These are phyloP conservation scores for Hypoxylon subgilvum DNA, from an alignment of 495 filamentous ascomycete genomes.

Conservation along the genomic window DNA sequence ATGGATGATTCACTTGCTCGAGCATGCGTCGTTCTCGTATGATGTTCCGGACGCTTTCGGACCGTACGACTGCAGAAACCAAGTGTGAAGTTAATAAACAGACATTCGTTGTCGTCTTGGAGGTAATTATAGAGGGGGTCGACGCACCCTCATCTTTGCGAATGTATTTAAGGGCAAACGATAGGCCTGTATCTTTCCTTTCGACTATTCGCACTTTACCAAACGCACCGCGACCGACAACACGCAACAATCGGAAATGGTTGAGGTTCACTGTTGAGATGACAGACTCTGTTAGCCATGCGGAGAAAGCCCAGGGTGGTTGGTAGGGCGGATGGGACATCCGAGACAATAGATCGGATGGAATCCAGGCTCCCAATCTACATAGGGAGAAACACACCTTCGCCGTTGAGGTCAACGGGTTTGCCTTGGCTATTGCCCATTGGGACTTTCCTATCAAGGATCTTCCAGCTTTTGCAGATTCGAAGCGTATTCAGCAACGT, in stretches of 20 bases:
- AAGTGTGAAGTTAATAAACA: constrained; percentile 11
- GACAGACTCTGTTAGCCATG: constrained; percentile 26
- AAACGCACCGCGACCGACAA: constrained; percentile 97
- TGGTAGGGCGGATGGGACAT: constrained; percentile 10
- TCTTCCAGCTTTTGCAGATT: constrained; percentile 13
- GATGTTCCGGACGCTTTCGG: constrained; percentile 96
- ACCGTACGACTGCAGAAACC: constrained; percentile 76
- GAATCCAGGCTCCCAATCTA: constrained; percentile 2
- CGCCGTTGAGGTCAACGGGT: constrained; percentile 87
- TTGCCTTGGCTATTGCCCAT: constrained; percentile 98
- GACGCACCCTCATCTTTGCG: constrained; percentile 94
- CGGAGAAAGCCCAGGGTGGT: neutral
- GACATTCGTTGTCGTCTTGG: neutral
- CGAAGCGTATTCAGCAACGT: constrained; percentile 13
- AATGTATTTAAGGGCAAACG: constrained; percentile 97
- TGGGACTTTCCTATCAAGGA: constrained; percentile 22
- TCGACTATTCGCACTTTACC: constrained; percentile 99
- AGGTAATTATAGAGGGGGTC: neutral
- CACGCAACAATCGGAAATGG: constrained; percentile 91
- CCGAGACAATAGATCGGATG: constrained; percentile 15
- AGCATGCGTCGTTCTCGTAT: constrained; percentile 97
- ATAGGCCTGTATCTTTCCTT: constrained; percentile 87
- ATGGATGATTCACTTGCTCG: constrained; percentile 95
- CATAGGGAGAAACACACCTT: constrained; percentile 67
- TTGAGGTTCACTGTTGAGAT: constrained; percentile 82